These are phyloP conservation scores for Malassezia globosa DNA, from an alignment of 1,284 basidiomycete genomes.

Conservation along the genomic window DNA sequence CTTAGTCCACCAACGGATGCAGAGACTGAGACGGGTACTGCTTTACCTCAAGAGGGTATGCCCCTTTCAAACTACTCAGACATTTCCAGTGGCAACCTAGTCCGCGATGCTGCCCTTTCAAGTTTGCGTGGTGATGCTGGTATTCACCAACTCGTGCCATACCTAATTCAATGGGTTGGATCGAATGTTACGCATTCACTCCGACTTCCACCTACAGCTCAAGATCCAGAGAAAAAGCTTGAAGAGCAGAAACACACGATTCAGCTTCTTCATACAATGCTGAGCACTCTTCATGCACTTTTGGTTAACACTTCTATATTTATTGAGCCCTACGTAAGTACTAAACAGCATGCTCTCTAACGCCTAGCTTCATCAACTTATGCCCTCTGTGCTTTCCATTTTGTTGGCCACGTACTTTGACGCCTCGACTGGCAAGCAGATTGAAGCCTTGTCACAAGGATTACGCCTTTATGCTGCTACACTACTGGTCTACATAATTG, in stretches of 20 bases:
- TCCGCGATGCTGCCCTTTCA: slow-evolving; percentile 66
- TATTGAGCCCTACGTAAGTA: slow-evolving; percentile 86
- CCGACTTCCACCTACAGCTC: slow-evolving; percentile 4
- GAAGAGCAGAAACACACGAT: slow-evolving; percentile 17
- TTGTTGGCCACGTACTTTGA: slow-evolving; percentile 71
- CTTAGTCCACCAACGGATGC: slow-evolving; percentile 33
- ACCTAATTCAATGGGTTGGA: slow-evolving; percentile 85
- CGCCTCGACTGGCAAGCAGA: slow-evolving; percentile 13
- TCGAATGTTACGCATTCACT: slow-evolving; percentile 53
- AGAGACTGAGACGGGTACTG: slow-evolving; percentile 14
- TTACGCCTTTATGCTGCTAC: slow-evolving; percentile 51
- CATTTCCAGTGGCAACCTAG: slow-evolving; percentile 34
- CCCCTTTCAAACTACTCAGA: slow-evolving; percentile 21
- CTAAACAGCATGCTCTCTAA: slow-evolving; percentile 5
- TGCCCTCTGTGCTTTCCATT: slow-evolving; percentile 80
- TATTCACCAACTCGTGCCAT: slow-evolving; percentile 82
- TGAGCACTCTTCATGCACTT: slow-evolving; percentile 35
- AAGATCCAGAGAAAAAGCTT: slow-evolving; percentile 2
- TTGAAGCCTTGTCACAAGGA: slow-evolving; percentile 18
- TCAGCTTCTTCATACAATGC: slow-evolving; percentile 32
- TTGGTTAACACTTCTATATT: slow-evolving; percentile 66
- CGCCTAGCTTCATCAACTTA: slow-evolving; percentile 78
- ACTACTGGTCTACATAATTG: slow-evolving; percentile 63
- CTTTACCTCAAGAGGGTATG: slow-evolving; percentile 7
- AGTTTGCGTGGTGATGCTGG: slow-evolving; percentile 82